Evolutionary conservation across 306 rosid genomes (phyloP).

Genomic region (Coriaria nepalensis): DNA sequence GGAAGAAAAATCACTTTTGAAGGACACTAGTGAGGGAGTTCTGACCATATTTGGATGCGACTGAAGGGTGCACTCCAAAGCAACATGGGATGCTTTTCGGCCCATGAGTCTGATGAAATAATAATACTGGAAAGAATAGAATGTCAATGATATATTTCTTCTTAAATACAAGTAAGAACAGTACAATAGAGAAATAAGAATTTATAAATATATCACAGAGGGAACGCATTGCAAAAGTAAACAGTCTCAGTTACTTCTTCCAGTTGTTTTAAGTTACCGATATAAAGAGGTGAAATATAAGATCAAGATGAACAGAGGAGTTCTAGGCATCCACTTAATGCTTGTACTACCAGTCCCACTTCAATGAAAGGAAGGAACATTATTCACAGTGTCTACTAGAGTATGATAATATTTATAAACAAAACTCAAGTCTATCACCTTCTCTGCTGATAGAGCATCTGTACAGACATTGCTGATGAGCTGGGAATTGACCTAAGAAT

Average conservation of each 20-base stretch:
- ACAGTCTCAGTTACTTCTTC: too few relatives aligned
- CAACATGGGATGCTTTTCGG: constrained; percentile 92
- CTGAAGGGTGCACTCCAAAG: constrained; percentile 94
- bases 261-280: too few relatives aligned
- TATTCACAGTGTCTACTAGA: background rate
- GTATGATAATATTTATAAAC: too few relatives aligned
- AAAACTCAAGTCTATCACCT: constrained; percentile 31
- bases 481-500: constrained; percentile 87
- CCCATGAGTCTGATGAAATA: constrained; percentile 98
- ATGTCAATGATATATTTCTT: constrained; percentile 7
- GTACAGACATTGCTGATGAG: constrained; percentile 94
- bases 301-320: constrained; percentile 1
- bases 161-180: background rate
- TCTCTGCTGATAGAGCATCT: constrained; percentile 97
- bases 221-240: too few relatives aligned
- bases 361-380: too few relatives aligned
- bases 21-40: constrained; percentile 11
- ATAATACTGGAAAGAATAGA: constrained; percentile 51
- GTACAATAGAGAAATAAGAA: background rate
- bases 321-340: background rate
- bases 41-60: constrained; percentile 93
- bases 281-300: too few relatives aligned
- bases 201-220: background rate
- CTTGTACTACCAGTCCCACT: background rate
- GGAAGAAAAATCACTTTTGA: constrained; percentile 3